phyloP scores from a whole-genome alignment of 2,329 filamentous ascomycete species.

The Thelonectria discophora region DNA sequence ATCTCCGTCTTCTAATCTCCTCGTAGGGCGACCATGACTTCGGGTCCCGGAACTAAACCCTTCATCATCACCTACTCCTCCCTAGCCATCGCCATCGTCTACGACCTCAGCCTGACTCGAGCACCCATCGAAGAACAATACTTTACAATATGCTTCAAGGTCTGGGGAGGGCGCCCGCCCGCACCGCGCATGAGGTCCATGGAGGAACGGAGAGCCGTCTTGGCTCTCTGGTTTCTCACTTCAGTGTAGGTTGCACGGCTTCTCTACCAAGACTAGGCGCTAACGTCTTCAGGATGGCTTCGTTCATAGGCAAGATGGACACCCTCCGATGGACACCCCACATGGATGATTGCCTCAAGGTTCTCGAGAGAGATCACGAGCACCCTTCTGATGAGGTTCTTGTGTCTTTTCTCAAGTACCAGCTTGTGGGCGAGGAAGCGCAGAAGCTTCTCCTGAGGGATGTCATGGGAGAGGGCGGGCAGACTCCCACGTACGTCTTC shows the following conservation, averaged over 20 bases:
- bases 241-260: conserved; percentile 45
- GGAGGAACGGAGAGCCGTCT: conserved; percentile 59
- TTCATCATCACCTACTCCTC: conserved; percentile 56
- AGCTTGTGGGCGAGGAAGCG: conserved; percentile 53
- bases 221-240: conserved; percentile 56
- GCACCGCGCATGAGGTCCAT: conserved; percentile 51
- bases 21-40: conserved; percentile 51
- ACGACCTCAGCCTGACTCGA: conserved; percentile 57
- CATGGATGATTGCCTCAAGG: conserved; percentile 64
- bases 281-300: conserved; percentile 44
- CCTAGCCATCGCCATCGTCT: conserved; percentile 54
- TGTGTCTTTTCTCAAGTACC: conserved; percentile 46
- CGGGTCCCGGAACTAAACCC: conserved; percentile 49
- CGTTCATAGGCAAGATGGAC: conserved; percentile 58
- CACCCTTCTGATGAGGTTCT: conserved; percentile 60
- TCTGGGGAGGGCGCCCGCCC: conserved; percentile 43
- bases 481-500: conserved; percentile 46
- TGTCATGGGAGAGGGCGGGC: conserved; percentile 38
- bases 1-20: conserved; percentile 9
- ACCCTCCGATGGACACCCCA: conserved; percentile 65
- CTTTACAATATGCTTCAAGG: conserved; percentile 49
- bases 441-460: conserved; percentile 45
- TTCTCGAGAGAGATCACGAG: conserved; percentile 57
- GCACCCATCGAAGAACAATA: conserved; percentile 48
- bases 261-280: background rate